A percentile compares a stretch with the other conserved stretches of the same genome.
Conservation (phyloP, 768 basidiomycete genomes). For the Rhizopogon roseolus region DNA sequence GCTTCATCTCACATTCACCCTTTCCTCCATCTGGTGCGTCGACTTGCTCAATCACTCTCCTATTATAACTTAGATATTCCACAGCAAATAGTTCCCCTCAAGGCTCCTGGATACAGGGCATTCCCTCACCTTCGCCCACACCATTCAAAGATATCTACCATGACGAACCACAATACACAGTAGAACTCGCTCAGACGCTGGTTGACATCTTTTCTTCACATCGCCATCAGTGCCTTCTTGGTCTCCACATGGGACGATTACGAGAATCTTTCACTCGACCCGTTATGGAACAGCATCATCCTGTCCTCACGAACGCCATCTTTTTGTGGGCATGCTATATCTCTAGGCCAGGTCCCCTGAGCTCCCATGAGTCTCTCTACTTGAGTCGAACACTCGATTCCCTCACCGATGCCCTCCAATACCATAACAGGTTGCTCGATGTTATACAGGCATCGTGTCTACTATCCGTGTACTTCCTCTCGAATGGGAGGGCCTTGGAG, state of each 20-base stretch:
- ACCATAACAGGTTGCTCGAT: constrained; percentile 54
- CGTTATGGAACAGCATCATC: constrained; percentile 60
- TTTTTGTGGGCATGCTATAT: constrained; percentile 83
- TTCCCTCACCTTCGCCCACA: constrained; percentile 48
- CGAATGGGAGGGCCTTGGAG: constrained; percentile 73
- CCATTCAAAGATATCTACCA: constrained; percentile 49
- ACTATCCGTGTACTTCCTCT: constrained; percentile 69
- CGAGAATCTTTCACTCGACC: constrained; percentile 55
- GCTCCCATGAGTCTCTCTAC: constrained; percentile 70
- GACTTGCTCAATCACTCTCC: not conserved
- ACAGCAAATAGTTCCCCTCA: constrained; percentile 47
- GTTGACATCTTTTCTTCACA: constrained; percentile 74
- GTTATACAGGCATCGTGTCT: constrained; percentile 75
- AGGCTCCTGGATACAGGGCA: constrained; percentile 43
- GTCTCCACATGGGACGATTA: constrained; percentile 62
- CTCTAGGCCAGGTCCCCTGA: constrained; percentile 64
- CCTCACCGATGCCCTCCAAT: constrained; percentile 58
- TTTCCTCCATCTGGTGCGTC: constrained; percentile 49
- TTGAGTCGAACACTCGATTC: constrained; percentile 58
- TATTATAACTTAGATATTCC: constrained; percentile 6
- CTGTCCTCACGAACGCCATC: constrained; percentile 74
- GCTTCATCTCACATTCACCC: constrained; percentile 53
- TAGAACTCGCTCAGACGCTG: constrained; percentile 66
- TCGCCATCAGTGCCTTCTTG: constrained; percentile 69
- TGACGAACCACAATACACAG: constrained; percentile 41